Conservation (phyloP, 805 yeast species). For the Grigorovia jiainica region DNA sequence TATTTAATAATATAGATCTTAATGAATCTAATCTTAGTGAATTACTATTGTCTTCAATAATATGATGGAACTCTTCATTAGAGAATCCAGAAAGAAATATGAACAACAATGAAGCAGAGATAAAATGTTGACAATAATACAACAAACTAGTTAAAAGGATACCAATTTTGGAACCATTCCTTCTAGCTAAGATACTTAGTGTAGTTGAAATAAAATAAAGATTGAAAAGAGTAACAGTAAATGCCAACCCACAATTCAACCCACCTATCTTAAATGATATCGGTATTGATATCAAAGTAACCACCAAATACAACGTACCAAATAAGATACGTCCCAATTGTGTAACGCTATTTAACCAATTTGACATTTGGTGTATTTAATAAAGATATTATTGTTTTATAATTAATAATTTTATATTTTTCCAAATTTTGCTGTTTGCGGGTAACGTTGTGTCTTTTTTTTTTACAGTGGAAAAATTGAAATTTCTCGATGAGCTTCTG, state of each 20-base stretch:
- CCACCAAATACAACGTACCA: slow-evolving; percentile 52
- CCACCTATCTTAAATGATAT: slow-evolving; percentile 94
- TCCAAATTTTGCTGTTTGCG: too few relatives aligned
- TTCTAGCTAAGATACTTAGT: slow-evolving; percentile 42
- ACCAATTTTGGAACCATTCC: slow-evolving; percentile 12
- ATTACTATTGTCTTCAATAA: slow-evolving; percentile 10
- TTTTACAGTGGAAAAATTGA: too few relatives aligned
- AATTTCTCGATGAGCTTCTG: too few relatives aligned
- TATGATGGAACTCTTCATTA: slow-evolving; percentile 21
- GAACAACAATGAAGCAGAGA: slow-evolving; percentile 74
- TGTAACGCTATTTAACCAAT: slow-evolving; percentile 11
- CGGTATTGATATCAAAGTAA: slow-evolving; percentile 77
- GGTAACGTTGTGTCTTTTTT: too few relatives aligned
- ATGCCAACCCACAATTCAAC: slow-evolving; percentile 77
- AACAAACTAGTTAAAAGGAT: slow-evolving; percentile 31
- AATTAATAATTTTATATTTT: too few relatives aligned
- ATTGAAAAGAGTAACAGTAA: slow-evolving; percentile 60
- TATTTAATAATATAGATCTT: slow-evolving; percentile 14
- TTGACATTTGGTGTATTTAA: slow-evolving; percentile 8
- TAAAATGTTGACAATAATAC: slow-evolving; percentile 73
- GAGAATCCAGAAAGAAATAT: slow-evolving; percentile 51
- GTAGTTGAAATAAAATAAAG: slow-evolving; percentile 69
- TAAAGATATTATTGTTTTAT: too few relatives aligned
- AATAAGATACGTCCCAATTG: slow-evolving; percentile 29
- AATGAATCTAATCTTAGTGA: slow-evolving; percentile 19